Evolutionary conservation across 148 eudicot species (phyloP).

Genomic region (Pharnaceum exiguum): DNA sequence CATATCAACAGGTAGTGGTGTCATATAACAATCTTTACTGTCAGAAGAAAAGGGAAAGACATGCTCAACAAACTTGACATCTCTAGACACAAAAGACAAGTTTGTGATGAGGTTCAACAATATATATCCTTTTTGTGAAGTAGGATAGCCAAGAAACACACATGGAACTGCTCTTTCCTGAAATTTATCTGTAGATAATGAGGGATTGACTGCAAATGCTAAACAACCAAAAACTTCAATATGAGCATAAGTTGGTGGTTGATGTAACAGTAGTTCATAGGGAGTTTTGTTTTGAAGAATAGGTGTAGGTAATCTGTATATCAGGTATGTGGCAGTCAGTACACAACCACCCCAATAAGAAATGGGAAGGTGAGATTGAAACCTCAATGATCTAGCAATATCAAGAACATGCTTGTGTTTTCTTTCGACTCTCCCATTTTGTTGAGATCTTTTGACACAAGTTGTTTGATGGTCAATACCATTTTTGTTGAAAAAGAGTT

Average conservation of each 20-base stretch:
- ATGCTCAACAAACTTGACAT: background rate
- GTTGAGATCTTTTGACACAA: too few relatives aligned
- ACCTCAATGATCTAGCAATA: background rate
- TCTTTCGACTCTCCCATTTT: background rate
- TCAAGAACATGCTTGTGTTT: background rate
- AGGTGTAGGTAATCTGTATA: background rate
- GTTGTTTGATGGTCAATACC: background rate
- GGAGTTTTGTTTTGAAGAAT: background rate
- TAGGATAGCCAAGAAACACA: background rate
- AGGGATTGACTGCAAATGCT: background rate
- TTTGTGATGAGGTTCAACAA: background rate
- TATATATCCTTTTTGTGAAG: background rate
- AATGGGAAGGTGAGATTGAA: background rate
- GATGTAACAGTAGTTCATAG: background rate
- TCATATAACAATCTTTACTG: background rate
- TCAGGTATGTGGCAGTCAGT: background rate
- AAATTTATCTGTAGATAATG: background rate
- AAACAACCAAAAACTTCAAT: background rate
- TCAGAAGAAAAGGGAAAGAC: background rate
- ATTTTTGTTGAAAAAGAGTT: background rate
- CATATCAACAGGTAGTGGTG: background rate
- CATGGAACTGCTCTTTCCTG: background rate
- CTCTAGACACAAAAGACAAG: background rate
- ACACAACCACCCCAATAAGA: background rate
- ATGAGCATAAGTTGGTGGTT: background rate